Evolutionary conservation across 176 grass and related monocot species (phyloP).

Genomic region (Lolium multiflorum): DNA sequence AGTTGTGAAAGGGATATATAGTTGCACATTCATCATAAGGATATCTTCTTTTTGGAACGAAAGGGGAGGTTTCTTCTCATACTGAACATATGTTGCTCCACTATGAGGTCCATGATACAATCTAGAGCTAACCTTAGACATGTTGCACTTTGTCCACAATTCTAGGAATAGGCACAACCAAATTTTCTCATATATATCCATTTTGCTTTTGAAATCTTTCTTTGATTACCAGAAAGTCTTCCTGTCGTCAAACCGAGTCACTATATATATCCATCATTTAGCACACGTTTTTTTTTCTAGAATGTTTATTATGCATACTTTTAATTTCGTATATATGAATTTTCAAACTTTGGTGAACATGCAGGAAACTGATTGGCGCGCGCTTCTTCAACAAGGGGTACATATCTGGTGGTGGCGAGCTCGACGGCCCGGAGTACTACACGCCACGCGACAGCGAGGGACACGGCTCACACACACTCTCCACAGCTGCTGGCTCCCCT

Average conservation of each 20-base stretch:
- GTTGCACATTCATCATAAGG: neutral
- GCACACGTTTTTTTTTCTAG: no score
- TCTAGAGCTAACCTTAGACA: no score
- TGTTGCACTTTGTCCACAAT: no score
- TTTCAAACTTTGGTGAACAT: neutral
- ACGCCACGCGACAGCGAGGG: constrained; percentile 70
- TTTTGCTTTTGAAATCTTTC: no score
- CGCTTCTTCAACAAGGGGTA: constrained; percentile 88
- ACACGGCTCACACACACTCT: constrained; percentile 82
- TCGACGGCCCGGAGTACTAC: constrained; percentile 39
- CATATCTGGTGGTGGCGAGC: constrained; percentile 6
- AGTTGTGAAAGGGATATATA: no score
- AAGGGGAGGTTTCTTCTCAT: neutral
- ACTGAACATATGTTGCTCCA: neutral
- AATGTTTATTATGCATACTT: neutral
- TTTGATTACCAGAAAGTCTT: no score
- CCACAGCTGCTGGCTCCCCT: constrained; percentile 62
- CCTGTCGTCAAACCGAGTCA: no score
- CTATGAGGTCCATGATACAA: no score
- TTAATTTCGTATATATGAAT: neutral
- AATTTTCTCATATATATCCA: no score
- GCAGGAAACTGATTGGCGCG: constrained; percentile 85
- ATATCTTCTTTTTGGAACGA: neutral
- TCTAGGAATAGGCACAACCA: no score
- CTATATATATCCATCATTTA: no score